These are phyloP conservation scores for Neurospora discreta DNA, from an alignment of 495 filamentous ascomycete genomes.

Conservation along the genomic window DNA sequence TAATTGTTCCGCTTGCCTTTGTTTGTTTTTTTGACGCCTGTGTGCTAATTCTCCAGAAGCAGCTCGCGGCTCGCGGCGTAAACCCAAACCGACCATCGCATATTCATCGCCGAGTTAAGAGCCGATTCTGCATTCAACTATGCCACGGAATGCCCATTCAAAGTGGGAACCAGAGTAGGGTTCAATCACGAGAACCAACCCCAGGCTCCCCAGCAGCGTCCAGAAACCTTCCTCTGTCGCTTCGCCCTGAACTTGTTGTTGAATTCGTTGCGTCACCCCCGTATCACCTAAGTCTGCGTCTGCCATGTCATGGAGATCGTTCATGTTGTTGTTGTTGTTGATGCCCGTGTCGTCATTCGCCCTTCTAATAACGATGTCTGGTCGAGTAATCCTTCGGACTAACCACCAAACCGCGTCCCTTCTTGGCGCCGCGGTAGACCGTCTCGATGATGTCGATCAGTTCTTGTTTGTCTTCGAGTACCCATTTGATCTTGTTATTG, in stretches of 20 bases:
- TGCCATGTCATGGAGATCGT: background rate
- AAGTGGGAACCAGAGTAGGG: background rate
- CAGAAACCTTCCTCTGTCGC: background rate
- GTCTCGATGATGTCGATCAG: conserved; percentile 98
- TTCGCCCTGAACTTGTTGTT: background rate
- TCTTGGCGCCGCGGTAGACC: conserved; percentile 94
- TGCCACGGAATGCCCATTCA: background rate
- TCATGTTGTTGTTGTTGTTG: background rate
- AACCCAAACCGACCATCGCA: background rate
- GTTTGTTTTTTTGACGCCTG: background rate
- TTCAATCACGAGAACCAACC: background rate
- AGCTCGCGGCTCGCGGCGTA: background rate
- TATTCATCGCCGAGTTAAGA: background rate
- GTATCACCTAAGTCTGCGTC: background rate
- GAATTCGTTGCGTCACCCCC: background rate
- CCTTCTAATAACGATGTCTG: conserved; percentile 59
- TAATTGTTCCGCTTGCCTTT: background rate
- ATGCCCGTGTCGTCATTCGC: background rate
- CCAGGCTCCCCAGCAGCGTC: background rate
- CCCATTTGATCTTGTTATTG: conserved; percentile 94
- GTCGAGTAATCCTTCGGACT: conserved; percentile 93
- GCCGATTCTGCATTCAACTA: background rate
- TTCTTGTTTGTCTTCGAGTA: conserved; percentile 96
- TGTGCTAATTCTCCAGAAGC: background rate
- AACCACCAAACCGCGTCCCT: conserved; percentile 89